These are phyloP conservation scores for Coemansia sp. DNA, from an alignment of 192 early-diverging fungal genomes.

Conservation along the genomic window DNA sequence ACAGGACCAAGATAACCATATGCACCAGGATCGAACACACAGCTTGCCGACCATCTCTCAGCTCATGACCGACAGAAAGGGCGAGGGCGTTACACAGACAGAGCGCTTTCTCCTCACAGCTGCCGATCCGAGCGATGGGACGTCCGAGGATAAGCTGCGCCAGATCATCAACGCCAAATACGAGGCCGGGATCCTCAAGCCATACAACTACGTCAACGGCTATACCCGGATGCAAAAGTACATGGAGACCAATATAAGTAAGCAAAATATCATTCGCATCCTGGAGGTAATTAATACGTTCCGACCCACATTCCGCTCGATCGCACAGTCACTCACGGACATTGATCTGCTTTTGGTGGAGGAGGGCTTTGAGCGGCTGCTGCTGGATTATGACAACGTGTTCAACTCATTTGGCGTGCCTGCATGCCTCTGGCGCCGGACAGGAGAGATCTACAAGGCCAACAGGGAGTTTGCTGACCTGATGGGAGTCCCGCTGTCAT, in stretches of 20 bases:
- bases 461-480: conserved; percentile 93
- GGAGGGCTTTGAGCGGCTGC: conserved; percentile 91
- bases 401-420: conserved; percentile 95
- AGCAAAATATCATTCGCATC: conserved; percentile 67
- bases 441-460: conserved; percentile 94
- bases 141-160: conserved; percentile 82
- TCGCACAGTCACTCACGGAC: conserved; percentile 89
- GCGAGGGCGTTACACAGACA: conserved; percentile 69
- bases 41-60: conserved; percentile 46
- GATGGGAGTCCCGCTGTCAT: conserved; percentile 79
- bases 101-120: conserved; percentile 83
- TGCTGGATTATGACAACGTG: conserved; percentile 94
- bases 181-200: conserved; percentile 92
- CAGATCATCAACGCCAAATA: conserved; percentile 94
- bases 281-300: conserved; percentile 86
- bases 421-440: conserved; percentile 92
- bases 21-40: conserved; percentile 15
- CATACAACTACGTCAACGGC: conserved; percentile 94
- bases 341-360: conserved; percentile 93
- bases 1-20: background rate
- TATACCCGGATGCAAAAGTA: conserved; percentile 86
- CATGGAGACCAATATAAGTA: conserved; percentile 78
- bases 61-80: conserved; percentile 39
- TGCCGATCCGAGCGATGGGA: conserved; percentile 86
- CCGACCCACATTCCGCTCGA: conserved; percentile 82